These are phyloP conservation scores for Cyclotella sp. DNA, from an alignment of 108 stramenopile species.

Conservation along the genomic window DNA sequence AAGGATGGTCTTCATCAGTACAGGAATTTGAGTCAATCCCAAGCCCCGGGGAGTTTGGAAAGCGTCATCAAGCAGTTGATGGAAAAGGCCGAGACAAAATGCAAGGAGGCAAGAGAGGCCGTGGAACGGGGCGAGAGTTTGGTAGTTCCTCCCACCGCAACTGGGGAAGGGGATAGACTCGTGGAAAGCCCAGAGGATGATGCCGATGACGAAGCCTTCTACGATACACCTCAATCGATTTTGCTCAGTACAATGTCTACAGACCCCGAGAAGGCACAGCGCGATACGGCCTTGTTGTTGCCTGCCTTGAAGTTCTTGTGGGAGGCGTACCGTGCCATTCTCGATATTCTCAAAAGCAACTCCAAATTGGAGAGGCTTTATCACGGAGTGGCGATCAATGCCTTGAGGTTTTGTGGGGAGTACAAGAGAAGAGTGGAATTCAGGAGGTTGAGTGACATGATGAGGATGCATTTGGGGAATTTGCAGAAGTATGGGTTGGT, in stretches of 20 bases:
- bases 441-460: slow-evolving; percentile 93
- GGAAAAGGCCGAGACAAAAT: slow-evolving; percentile 79
- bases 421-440: slow-evolving; percentile 94
- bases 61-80: slow-evolving; percentile 92
- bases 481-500: slow-evolving; percentile 86
- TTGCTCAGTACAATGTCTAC: slow-evolving; percentile 94
- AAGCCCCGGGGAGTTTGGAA: slow-evolving; percentile 94
- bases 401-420: slow-evolving; percentile 90
- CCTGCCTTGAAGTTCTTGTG: slow-evolving; percentile 98
- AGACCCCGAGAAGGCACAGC: slow-evolving; percentile 90
- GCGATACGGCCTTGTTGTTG: slow-evolving; percentile 87
- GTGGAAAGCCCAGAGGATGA: slow-evolving; percentile 30
- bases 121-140: slow-evolving; percentile 53
- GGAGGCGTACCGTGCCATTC: slow-evolving; percentile 96
- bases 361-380: slow-evolving; percentile 95
- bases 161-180: slow-evolving; percentile 39
- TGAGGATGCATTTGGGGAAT: slow-evolving; percentile 94
- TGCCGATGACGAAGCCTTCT: slow-evolving; percentile 88
- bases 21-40: slow-evolving; percentile 91
- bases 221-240: slow-evolving; percentile 90
- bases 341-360: slow-evolving; percentile 94
- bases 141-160: slow-evolving; percentile 37
- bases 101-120: slow-evolving; percentile 76
- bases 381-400: slow-evolving; percentile 83
- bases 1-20: slow-evolving; percentile 99